Percentiles rank a stretch among this genome's conserved stretches.
phyloP scores from a whole-genome alignment of 768 basidiomycete species.

The Kwoniella heveanensis region DNA sequence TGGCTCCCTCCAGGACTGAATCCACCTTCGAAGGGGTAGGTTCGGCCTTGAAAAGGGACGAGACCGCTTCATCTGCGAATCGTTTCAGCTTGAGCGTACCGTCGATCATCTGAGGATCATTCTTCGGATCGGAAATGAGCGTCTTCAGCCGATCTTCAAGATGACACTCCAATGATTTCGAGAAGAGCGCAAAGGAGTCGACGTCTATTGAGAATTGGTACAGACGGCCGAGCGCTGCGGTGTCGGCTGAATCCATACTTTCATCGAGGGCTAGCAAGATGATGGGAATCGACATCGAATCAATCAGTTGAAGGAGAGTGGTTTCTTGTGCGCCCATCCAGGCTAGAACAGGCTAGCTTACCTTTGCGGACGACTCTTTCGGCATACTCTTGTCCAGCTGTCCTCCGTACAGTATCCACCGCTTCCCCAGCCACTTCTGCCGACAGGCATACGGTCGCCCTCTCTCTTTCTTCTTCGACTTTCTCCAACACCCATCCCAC shows the following conservation, averaged over 20 bases:
- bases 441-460: conserved; percentile 26
- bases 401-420: conserved; percentile 28
- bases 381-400: conserved; percentile 29
- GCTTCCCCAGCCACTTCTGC: conserved; percentile 26
- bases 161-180: conserved; percentile 38
- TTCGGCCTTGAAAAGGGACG: conserved; percentile 29
- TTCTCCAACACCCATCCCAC: conserved; percentile 45
- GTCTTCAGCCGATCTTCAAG: conserved; percentile 42
- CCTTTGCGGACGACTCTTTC: conserved; percentile 33
- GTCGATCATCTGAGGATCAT: conserved; percentile 54
- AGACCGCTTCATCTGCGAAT: conserved; percentile 46
- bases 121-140: conserved; percentile 51
- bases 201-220: conserved; percentile 41
- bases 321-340: no score
- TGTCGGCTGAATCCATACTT: conserved; percentile 45
- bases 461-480: conserved; percentile 40
- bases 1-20: background rate
- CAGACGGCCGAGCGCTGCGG: conserved; percentile 29
- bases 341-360: no score
- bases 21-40: background rate
- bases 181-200: conserved; percentile 35
- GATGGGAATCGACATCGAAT: no score
- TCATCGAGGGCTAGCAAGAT: conserved; percentile 53
- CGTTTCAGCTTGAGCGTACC: conserved; percentile 45
- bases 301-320: no score